Percentiles rank a stretch among this genome's conserved stretches.
Conservation (phyloP, 345 rosid species). For the Gossypium australe region DNA sequence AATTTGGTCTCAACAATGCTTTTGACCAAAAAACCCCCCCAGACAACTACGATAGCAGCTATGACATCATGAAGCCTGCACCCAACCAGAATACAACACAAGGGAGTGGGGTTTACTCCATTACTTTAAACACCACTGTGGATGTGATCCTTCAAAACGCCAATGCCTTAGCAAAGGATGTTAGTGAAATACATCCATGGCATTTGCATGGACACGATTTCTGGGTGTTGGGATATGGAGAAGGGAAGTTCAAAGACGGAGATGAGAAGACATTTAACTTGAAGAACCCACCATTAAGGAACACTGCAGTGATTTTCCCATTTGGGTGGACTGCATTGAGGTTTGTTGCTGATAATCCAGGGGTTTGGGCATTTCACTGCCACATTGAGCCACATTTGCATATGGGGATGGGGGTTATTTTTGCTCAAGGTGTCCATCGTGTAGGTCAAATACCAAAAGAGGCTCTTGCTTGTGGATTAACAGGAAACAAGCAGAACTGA, state of each 20-base stretch:
- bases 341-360: conserved; percentile 73
- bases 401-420: conserved; percentile 91
- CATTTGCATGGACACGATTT: conserved; percentile 87
- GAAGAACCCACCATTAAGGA: conserved; percentile 64
- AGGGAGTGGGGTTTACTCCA: conserved; percentile 52
- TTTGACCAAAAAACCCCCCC: conserved; percentile 47
- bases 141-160: conserved; percentile 81
- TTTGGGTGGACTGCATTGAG: conserved; percentile 92
- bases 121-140: conserved; percentile 40
- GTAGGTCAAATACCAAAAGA: conserved; percentile 41
- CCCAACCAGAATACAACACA: conserved; percentile 21
- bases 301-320: conserved; percentile 61
- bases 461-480: conserved; percentile 55
- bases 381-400: conserved; percentile 91
- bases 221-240: conserved; percentile 81
- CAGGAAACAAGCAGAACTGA: conserved; percentile 13
- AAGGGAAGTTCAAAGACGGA: conserved; percentile 33
- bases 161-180: conserved; percentile 29
- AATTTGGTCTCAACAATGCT: conserved; percentile 30
- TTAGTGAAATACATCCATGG: conserved; percentile 83
- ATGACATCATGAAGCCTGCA: conserved; percentile 51
- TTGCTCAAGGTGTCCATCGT: conserved; percentile 50
- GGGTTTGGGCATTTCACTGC: conserved; percentile 91
- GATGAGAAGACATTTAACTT: conserved; percentile 47
- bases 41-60: conserved; percentile 25